Evolutionary conservation across 305 asterid genomes (phyloP).

Genomic region (Rubia peregrina): DNA sequence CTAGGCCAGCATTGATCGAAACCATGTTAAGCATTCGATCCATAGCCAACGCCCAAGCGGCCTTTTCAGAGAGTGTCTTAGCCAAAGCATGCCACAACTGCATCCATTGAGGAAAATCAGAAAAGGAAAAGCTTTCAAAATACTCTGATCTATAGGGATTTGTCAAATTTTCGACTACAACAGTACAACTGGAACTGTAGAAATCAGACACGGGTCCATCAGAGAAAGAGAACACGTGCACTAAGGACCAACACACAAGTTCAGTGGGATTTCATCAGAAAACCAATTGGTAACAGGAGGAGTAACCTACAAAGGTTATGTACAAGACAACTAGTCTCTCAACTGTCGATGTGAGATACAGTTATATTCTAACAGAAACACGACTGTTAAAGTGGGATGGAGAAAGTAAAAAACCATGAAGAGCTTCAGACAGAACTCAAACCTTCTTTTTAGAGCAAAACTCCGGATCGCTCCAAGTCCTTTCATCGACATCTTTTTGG

Average conservation of each 20-base stretch:
- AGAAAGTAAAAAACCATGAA: not conserved
- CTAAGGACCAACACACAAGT: too few species aligned
- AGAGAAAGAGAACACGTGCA: too few species aligned
- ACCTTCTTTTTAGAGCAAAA: slow-evolving; percentile 35
- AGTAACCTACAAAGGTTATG: too few species aligned
- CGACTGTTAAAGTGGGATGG: not conserved
- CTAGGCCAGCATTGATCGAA: slow-evolving; percentile 36
- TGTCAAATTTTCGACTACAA: not conserved
- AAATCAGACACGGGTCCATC: too few species aligned
- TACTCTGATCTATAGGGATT: not conserved
- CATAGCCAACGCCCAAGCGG: slow-evolving; percentile 47
- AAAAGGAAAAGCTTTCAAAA: not conserved
- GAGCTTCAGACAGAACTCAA: not conserved
- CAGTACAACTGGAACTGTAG: too few species aligned
- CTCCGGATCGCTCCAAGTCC: slow-evolving; percentile 38
- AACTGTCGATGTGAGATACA: too few species aligned
- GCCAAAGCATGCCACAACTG: slow-evolving; percentile 46
- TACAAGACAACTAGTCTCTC: too few species aligned
- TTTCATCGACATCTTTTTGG: slow-evolving; percentile 37
- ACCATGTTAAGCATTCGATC: slow-evolving; percentile 42
- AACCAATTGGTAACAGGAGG: too few species aligned
- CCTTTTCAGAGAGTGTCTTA: slow-evolving; percentile 38
- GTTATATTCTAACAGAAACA: not conserved
- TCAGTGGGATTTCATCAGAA: too few species aligned
- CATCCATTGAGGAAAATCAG: not conserved